Conservation (phyloP, 257 asterid species). For the Lycium barbarum region DNA sequence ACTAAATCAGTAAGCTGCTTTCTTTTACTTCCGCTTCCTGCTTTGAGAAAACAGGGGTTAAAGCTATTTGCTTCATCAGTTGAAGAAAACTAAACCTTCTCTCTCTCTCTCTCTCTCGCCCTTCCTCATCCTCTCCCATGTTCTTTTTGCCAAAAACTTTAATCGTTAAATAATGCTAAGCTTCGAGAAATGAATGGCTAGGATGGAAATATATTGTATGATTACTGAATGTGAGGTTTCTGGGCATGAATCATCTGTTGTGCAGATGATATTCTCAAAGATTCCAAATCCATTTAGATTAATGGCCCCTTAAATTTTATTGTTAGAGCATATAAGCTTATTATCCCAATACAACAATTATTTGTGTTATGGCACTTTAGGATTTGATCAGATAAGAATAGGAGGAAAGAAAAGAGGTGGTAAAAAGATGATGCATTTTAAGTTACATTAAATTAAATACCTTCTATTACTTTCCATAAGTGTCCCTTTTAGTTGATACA, state of each 20-base stretch:
- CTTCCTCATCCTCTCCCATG: slow-evolving; percentile 2
- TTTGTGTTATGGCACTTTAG: neutral
- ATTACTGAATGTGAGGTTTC: neutral
- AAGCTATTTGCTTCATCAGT: slow-evolving; percentile 18
- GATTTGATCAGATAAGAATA: neutral
- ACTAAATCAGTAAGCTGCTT: neutral
- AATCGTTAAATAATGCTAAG: neutral
- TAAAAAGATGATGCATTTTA: neutral
- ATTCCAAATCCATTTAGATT: neutral
- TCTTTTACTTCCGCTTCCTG: neutral
- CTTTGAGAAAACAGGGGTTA: neutral
- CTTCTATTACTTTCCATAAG: neutral
- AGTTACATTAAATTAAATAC: neutral
- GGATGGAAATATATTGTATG: slow-evolving; percentile 27
- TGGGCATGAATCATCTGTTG: slow-evolving; percentile 5
- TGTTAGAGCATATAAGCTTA: neutral
- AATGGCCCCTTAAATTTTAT: neutral
- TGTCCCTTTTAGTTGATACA: neutral
- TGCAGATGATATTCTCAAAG: slow-evolving; percentile 3
- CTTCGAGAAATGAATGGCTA: neutral
- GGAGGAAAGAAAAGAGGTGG: neutral
- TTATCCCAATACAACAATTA: slow-evolving; percentile 5
- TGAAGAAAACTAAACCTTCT: slow-evolving; percentile 15
- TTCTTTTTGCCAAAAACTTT: neutral
- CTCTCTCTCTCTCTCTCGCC: neutral